These are phyloP conservation scores for Amniculicola lignicola DNA, from an alignment of 495 filamentous ascomycete species.

Conservation along the genomic window DNA sequence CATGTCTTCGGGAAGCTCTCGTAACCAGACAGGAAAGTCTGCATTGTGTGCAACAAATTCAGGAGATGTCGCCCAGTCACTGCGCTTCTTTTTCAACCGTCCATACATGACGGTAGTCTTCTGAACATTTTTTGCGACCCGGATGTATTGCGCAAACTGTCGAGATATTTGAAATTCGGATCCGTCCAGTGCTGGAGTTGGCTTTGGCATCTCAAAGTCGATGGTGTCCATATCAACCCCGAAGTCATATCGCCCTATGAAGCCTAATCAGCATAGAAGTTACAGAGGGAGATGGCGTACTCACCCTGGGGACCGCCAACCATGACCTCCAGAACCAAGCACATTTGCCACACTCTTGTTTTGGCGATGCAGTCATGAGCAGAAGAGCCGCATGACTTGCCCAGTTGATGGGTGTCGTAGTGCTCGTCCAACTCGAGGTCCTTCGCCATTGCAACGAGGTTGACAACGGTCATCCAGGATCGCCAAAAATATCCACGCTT, in stretches of 20 bases:
- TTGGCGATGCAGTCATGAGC: conserved; percentile 76
- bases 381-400: conserved; percentile 63
- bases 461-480: conserved; percentile 96
- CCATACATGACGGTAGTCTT: conserved; percentile 71
- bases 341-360: conserved; percentile 85
- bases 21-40: conserved; percentile 68
- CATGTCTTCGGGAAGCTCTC: conserved; percentile 73
- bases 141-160: conserved; percentile 77
- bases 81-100: conserved; percentile 70
- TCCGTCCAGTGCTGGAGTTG: conserved; percentile 65
- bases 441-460: conserved; percentile 86
- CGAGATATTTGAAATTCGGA: conserved; percentile 74
- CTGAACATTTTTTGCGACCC: conserved; percentile 73
- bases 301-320: conserved; percentile 91
- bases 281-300: conserved; percentile 38
- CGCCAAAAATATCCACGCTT: conserved; percentile 95
- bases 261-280: background rate
- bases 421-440: conserved; percentile 92
- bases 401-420: conserved; percentile 68
- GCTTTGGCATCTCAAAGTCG: conserved; percentile 65
- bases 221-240: conserved; percentile 72
- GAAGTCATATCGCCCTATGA: conserved; percentile 79
- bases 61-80: conserved; percentile 87
- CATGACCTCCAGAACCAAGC: conserved; percentile 87
- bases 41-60: conserved; percentile 76